Conservation (phyloP, 192 early-diverging fungal species). For the Coemansia erecta region DNA sequence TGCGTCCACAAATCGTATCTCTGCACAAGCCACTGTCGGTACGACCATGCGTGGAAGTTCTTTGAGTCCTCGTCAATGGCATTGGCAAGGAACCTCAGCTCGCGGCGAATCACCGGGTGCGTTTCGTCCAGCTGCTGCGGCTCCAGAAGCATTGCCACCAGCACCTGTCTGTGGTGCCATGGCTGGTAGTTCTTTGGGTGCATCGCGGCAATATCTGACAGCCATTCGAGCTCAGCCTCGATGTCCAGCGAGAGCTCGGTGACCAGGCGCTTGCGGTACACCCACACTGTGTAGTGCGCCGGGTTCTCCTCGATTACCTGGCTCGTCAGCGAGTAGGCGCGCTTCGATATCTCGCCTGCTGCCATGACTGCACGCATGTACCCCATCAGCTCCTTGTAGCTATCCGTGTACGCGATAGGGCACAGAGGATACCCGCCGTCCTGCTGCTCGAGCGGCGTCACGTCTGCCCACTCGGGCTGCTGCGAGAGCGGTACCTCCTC, state of each 20-base stretch:
- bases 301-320: constrained; percentile 83
- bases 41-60: constrained; percentile 99
- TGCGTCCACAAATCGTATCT: constrained; percentile 74
- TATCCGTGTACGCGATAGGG: constrained; percentile 49
- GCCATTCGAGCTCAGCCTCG: constrained; percentile 72
- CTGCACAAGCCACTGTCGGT: constrained; percentile 89
- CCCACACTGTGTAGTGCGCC: constrained; percentile 95
- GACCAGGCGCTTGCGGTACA: constrained; percentile 82
- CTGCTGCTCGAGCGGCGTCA: constrained; percentile 42
- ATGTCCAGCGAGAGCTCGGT: constrained; percentile 66
- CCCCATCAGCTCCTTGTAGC: constrained; percentile 64
- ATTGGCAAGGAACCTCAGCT: constrained; percentile 69
- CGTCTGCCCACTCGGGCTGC: constrained; percentile 43
- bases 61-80: constrained; percentile 83
- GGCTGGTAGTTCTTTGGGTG: constrained; percentile 95
- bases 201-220: constrained; percentile 65
- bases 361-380: constrained; percentile 80
- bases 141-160: constrained; percentile 27
- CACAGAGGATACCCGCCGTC: constrained; percentile 33
- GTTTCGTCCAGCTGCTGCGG: constrained; percentile 10
- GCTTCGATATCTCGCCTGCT: constrained; percentile 69
- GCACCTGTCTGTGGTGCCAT: constrained; percentile 64
- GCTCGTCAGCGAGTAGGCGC: constrained; percentile 80
- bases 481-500: constrained; percentile 19
- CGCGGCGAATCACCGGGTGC: constrained; percentile 55